These are phyloP conservation scores for Solanum gandarillasii DNA, from an alignment of 257 asterid species.

Conservation along the genomic window DNA sequence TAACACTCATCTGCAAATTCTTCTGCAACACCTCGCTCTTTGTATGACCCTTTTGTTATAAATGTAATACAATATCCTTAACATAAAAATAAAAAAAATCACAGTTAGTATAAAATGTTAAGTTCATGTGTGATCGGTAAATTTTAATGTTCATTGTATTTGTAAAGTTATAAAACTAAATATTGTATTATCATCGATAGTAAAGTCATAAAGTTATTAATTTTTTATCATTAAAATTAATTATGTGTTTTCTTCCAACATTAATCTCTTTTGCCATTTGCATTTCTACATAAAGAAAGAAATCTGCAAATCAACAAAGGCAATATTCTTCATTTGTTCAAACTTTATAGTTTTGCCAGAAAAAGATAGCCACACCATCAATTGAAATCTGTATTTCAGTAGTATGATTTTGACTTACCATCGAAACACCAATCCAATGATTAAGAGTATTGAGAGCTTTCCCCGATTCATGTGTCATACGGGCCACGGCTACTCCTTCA, in stretches of 20 bases:
- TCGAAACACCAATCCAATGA: conserved; percentile 26
- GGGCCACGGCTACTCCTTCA: conserved; percentile 39
- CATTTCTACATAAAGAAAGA: background rate
- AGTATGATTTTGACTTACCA: conserved; percentile 5
- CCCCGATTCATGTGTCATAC: conserved; percentile 33
- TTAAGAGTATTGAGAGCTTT: conserved; percentile 36
- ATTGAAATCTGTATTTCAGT: background rate
- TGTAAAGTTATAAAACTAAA: background rate
- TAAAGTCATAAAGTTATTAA: background rate
- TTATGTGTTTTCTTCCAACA: background rate
- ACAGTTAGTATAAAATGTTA: background rate
- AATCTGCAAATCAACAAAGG: background rate
- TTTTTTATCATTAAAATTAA: background rate
- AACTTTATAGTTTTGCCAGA: background rate
- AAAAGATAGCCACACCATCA: background rate
- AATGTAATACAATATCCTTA: background rate
- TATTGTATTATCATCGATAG: background rate
- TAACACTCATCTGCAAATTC: background rate
- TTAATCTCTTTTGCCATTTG: background rate
- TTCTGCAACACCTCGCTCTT: background rate
- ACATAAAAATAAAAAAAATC: background rate
- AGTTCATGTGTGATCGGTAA: background rate
- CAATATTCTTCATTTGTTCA: background rate
- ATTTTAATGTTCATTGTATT: background rate
- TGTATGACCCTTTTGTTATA: background rate